phyloP scores from a whole-genome alignment of 495 filamentous ascomycete species.

The Bryoglossum gracile region DNA sequence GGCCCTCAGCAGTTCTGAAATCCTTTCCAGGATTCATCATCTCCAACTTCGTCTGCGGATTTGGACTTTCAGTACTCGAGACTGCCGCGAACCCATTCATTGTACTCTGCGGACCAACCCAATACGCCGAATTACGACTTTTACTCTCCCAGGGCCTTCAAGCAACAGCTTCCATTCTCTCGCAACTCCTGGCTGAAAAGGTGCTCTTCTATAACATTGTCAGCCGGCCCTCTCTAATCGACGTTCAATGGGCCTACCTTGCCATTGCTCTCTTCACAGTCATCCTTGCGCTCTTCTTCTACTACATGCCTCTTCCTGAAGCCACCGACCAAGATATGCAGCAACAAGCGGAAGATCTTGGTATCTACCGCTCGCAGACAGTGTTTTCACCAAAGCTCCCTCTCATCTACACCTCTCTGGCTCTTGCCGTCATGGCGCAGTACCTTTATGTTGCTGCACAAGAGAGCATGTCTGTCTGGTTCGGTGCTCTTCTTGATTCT shows the following conservation, averaged over 20 bases:
- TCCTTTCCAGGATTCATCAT: conserved; percentile 60
- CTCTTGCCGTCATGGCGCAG: conserved; percentile 59
- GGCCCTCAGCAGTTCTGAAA: conserved; percentile 53
- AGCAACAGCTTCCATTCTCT: conserved; percentile 58
- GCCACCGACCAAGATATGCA: conserved; percentile 45
- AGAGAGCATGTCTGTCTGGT: conserved; percentile 61
- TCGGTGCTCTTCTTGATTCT: conserved; percentile 39
- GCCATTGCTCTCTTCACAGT: conserved; percentile 67
- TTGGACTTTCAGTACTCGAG: conserved; percentile 56
- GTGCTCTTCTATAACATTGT: conserved; percentile 51
- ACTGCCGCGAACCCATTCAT: conserved; percentile 65
- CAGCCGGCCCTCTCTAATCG: conserved; percentile 34
- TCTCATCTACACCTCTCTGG: conserved; percentile 35
- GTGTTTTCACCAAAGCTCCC: conserved; percentile 38
- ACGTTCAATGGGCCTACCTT: conserved; percentile 75
- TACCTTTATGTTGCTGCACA: conserved; percentile 71
- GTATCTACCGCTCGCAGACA: conserved; percentile 13
- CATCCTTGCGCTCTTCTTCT: conserved; percentile 51
- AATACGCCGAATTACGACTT: conserved; percentile 49
- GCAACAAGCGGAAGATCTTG: conserved; percentile 28
- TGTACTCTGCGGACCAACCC: conserved; percentile 43
- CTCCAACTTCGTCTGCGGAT: conserved; percentile 57
- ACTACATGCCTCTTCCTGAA: conserved; percentile 50
- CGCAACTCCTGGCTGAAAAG: conserved; percentile 57
- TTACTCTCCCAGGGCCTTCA: conserved; percentile 64